Base-by-base conservation (phyloP, 177 flowering plant genomes). In the Vitis hybrid region DNA sequence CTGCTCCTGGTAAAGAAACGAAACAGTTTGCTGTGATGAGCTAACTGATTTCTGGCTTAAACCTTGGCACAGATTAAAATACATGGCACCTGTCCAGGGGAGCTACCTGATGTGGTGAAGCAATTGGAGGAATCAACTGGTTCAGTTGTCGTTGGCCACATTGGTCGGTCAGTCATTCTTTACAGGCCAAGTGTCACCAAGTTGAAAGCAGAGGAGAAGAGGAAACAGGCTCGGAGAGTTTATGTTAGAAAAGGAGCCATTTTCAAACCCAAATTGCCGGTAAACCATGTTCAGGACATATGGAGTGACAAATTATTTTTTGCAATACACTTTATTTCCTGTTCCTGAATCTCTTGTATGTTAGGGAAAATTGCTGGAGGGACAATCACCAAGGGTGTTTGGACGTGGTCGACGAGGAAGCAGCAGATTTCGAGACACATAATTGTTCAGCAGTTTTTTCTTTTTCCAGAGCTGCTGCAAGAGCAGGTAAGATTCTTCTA, bases 101-200 rank as follows among this genome's bases (percentile, higher is more conserved):
- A 94, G 78, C 77, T 94, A 19, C 83, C 78, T 64, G 97, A 92
- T 75, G 97, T 84, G 72, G 89, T 93, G 71, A 86, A 78, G 68
- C 88, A 85, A 61, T 74, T 92, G 70, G 97, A 92, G 81, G 77
- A 79, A 79, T 72, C 82, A 14, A 91, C 97, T 64, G 89, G 94
- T 59, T 91, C 99, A 0, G 94, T 92, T 30, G 91, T 82, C 13
- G 90, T 94, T 75, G 81, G 91, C 56, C 91, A 85, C 77, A 91
- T 94, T 68, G 97, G 97, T 15, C 81, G 96, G 56, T 77, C 97
- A 14, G 88, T 92, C 69, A 94, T 94, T 73, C 80, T 94, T 21
- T 94, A 94, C 80, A 76, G 94, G 71, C 99, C 99, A 14, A 94
- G 97, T 76, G 62, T 90, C 52, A 80, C 87, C 59, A 94, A 91